Percentiles rank a stretch among this genome's conserved stretches.
Evolutionary conservation across 2,329 filamentous ascomycete genomes (phyloP).

Genomic region (Hypoxylon sp.): DNA sequence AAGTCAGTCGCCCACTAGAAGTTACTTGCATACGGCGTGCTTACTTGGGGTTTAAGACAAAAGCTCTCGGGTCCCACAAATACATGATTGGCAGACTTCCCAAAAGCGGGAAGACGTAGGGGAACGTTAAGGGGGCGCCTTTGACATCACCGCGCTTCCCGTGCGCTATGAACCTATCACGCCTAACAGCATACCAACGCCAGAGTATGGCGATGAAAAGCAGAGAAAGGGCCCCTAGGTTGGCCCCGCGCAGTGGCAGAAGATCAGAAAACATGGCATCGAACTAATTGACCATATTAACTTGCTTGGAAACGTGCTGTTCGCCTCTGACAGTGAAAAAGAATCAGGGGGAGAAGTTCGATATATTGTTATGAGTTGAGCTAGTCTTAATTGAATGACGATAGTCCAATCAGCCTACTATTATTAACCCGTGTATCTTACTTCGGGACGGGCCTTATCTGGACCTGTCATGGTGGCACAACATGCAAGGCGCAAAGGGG

Average conservation of each 20-base stretch:
- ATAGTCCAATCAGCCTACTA: too few species aligned
- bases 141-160: constrained; percentile 20
- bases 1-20: constrained; percentile 16
- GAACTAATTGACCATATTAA: background rate
- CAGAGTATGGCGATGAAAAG: constrained; percentile 37
- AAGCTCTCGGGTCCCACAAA: constrained; percentile 43
- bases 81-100: constrained; percentile 46
- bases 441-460: too few species aligned
- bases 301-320: background rate
- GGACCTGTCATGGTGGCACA: too few species aligned
- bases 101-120: constrained; percentile 45
- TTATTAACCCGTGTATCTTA: too few species aligned
- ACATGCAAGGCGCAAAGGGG: too few species aligned
- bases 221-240: constrained; percentile 34
- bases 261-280: constrained; percentile 29
- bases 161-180: constrained; percentile 8
- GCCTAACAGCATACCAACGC: constrained; percentile 31
- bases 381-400: too few species aligned
- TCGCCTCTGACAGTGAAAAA: background rate
- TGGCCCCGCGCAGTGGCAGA: constrained; percentile 5
- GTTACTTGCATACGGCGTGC: constrained; percentile 2
- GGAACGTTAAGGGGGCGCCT: constrained; percentile 42
- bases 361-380: background rate
- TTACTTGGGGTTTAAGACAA: constrained; percentile 44
- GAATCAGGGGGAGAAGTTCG: background rate